Evolutionary conservation across 2,329 filamentous ascomycete species (phyloP).

Genomic region (Exophiala spinifera): DNA sequence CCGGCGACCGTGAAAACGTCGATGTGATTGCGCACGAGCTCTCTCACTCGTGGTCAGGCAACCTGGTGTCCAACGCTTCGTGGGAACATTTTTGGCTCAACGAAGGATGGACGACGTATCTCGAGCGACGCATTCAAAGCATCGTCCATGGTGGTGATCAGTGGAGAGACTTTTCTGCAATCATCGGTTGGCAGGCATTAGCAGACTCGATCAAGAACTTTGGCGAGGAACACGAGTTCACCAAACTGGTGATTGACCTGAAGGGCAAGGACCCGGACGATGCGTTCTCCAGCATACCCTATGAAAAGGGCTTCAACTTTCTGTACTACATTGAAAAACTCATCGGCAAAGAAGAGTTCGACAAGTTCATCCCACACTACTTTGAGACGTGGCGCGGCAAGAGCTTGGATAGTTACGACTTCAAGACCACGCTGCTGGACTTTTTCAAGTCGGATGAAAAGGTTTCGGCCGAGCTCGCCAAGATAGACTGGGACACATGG

Average conservation of each 20-base stretch:
- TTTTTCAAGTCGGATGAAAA: slow-evolving; percentile 69
- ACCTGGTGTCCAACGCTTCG: slow-evolving; percentile 57
- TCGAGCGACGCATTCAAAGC: slow-evolving; percentile 80
- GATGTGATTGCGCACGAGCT: slow-evolving; percentile 92
- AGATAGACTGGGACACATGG: slow-evolving; percentile 84
- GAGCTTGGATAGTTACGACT: slow-evolving; percentile 90
- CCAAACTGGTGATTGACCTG: slow-evolving; percentile 81
- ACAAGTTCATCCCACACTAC: slow-evolving; percentile 94
- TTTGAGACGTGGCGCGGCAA: slow-evolving; percentile 81
- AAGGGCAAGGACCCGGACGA: slow-evolving; percentile 93
- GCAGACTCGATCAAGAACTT: slow-evolving; percentile 75
- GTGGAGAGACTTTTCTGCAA: slow-evolving; percentile 88
- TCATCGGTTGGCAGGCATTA: slow-evolving; percentile 91
- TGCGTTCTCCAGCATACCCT: slow-evolving; percentile 86
- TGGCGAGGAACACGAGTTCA: slow-evolving; percentile 85
- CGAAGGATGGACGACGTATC: slow-evolving; percentile 89
- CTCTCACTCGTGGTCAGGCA: slow-evolving; percentile 79
- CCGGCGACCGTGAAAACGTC: slow-evolving; percentile 84
- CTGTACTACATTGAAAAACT: slow-evolving; percentile 86
- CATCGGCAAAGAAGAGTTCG: slow-evolving; percentile 80
- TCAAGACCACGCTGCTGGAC: slow-evolving; percentile 79
- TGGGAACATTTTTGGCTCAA: slow-evolving; percentile 60
- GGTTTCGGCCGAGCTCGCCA: slow-evolving; percentile 58
- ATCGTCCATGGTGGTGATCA: slow-evolving; percentile 71
- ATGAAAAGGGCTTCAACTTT: slow-evolving; percentile 96